Conservation (phyloP, 768 basidiomycete species). For the Suillus plorans region DNA sequence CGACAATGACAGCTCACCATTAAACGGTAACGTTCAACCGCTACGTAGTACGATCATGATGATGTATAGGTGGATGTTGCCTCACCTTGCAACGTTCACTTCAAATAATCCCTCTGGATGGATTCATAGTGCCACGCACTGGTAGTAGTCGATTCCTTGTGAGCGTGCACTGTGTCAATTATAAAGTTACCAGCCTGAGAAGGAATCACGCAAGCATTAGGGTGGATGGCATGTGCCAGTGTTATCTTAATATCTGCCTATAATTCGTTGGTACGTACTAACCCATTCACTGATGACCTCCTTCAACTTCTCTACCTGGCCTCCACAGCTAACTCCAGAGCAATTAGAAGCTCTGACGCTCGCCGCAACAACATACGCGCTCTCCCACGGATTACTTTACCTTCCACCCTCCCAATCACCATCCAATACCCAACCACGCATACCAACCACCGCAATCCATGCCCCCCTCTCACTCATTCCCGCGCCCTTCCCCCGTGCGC, state of each 20-base stretch:
- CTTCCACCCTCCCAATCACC: constrained; percentile 51
- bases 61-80: no score
- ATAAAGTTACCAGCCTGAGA: no score
- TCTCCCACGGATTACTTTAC: constrained; percentile 84
- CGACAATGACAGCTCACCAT: no score
- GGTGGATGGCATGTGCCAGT: background rate
- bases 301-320: constrained; percentile 67
- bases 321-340: constrained; percentile 58
- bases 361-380: constrained; percentile 77
- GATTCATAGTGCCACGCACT: no score
- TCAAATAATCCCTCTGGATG: no score
- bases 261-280: background rate
- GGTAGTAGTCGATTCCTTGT: no score
- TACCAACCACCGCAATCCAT: constrained; percentile 77
- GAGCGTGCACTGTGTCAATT: no score
- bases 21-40: no score
- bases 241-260: background rate
- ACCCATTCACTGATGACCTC: constrained; percentile 16
- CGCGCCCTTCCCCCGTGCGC: constrained; percentile 73
- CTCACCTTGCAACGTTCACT: no score
- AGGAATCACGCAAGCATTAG: no score
- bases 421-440: constrained; percentile 39
- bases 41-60: no score
- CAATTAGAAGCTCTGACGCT: constrained; percentile 62
- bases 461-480: constrained; percentile 90